Base-by-base conservation (phyloP, 2,329 filamentous ascomycete species). In the Diaporthe citri region DNA sequence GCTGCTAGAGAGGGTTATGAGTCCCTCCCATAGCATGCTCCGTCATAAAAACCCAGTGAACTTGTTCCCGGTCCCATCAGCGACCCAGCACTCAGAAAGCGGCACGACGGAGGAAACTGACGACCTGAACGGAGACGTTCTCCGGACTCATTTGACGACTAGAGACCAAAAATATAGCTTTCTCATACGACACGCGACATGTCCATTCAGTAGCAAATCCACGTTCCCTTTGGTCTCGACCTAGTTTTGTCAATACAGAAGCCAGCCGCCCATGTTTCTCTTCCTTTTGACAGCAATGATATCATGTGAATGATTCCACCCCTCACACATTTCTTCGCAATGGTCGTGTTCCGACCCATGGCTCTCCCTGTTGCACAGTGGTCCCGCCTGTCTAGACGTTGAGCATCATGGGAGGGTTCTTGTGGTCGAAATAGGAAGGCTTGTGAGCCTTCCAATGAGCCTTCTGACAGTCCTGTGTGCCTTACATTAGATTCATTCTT, bases 401-500 rank as follows among this genome's bases (percentile, higher is more conserved):
- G 17, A 69, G 31, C 20, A n/a, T n/a, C 43, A 25, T 67, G 13
- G 20, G 20, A 15, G 46, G 46, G 3, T 51, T 66, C 31, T 34
- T 34, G 43, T 51, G 62, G 22, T 51, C 28, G 31, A 51, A 36
- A 31, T 31, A 67, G 5, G 28, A 67, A 12, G 62, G 43, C n/a
- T 43, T 71, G 41, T 71, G 51, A 7, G 51, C 51, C 31, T 48
- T 43, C 67, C 67, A 71, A 31, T 71, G 67, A 7, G 51, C 41
- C 34, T 43, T 71, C 51, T 59, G 67, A 51, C 67, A 71, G 51
- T 71, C 51, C 67, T 71, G 2, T 31, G 12, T 15, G 25, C 13
- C 3, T 59, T 28, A 6, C 2, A 3, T 59, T 13, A 71, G 67
- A 6, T 22, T 28, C 2, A 1, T 1, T 2, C 1, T 36, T 34